These are phyloP conservation scores for Xylaria curta DNA, from an alignment of 495 filamentous ascomycete genomes.

Conservation along the genomic window DNA sequence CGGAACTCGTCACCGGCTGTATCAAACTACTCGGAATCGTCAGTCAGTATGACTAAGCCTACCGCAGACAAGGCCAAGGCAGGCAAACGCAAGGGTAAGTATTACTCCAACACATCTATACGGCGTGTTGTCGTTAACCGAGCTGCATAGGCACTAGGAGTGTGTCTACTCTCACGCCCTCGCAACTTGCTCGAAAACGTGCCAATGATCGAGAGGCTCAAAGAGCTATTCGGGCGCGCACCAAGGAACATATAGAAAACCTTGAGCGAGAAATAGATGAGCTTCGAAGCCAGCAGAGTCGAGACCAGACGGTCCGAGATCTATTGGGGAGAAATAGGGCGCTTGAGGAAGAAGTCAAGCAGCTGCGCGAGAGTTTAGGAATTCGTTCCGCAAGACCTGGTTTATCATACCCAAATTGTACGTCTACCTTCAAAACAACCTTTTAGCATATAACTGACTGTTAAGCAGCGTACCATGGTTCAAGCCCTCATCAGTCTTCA, in stretches of 20 bases:
- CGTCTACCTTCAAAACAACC: neutral
- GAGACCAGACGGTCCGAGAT: conserved; percentile 45
- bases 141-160: conserved; percentile 62
- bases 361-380: conserved; percentile 40
- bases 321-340: conserved; percentile 46
- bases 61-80: conserved; percentile 14
- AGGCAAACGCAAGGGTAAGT: conserved; percentile 33
- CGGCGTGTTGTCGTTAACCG: neutral
- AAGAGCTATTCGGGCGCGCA: conserved; percentile 81
- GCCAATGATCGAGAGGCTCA: conserved; percentile 91
- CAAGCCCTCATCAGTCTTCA: conserved; percentile 27
- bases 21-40: conserved; percentile 22
- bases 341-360: conserved; percentile 46
- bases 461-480: conserved; percentile 26
- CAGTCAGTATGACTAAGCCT: conserved; percentile 27
- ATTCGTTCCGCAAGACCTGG: conserved; percentile 25
- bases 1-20: conserved; percentile 22
- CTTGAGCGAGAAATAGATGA: conserved; percentile 75
- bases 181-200: conserved; percentile 77
- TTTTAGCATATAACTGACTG: conserved; percentile 31
- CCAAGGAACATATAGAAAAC: conserved; percentile 78
- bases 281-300: conserved; percentile 43
- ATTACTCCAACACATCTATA: neutral
- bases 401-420: conserved; percentile 27
- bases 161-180: conserved; percentile 74